Base-by-base conservation (phyloP, 768 basidiomycete species). In the Chalciporus pseudorubinellus region DNA sequence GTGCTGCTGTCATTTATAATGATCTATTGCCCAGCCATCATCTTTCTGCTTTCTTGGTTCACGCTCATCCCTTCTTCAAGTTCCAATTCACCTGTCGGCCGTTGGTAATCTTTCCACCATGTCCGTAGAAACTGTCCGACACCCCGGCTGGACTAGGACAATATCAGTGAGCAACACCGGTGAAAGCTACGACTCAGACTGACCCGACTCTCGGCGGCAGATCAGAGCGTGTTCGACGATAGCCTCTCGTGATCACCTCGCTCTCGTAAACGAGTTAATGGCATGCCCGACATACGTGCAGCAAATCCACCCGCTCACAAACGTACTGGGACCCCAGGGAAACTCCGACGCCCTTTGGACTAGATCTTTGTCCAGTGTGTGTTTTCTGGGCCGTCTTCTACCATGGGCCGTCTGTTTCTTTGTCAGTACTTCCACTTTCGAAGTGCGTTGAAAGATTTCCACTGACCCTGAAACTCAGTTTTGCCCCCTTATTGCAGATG, bases 391-490 rank as follows among this genome's bases (percentile, higher is more conserved):
- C 29, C 47, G 46, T 0, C 50, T 52, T 22, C 2, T 66, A 4
- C 16, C 45, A 26, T 63, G 58, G 53, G 61, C 55, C 3, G 3
- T 64, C 44, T 57, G 36, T 29, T 64, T 64, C 41, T 64, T 64
- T 47, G 63, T 64, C 39, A 50, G 63, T 21, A 5, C 3, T 21
- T 2, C 14, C n/a, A 10, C 6, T 8, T 33, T 24, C 4, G 45
- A 19, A 14, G 18, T 26, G 2, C 18, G 13, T 2, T 6, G 28
- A 28, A 36, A 3, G 12, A 12, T 0, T 11, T 26, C 13, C 5
- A 42, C 50, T 58, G 34, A 63, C 6, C 18, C 3, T 1, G 10
- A 19, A 6, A 3, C 11, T n/a, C n/a, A 64, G 63, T 66, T 64
- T 48, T 41, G 40, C 20, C 63, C 63, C 1, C 39, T 64, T 20